Base-by-base conservation (phyloP, 2,329 filamentous ascomycete species). In the Colletotrichum tropicale region DNA sequence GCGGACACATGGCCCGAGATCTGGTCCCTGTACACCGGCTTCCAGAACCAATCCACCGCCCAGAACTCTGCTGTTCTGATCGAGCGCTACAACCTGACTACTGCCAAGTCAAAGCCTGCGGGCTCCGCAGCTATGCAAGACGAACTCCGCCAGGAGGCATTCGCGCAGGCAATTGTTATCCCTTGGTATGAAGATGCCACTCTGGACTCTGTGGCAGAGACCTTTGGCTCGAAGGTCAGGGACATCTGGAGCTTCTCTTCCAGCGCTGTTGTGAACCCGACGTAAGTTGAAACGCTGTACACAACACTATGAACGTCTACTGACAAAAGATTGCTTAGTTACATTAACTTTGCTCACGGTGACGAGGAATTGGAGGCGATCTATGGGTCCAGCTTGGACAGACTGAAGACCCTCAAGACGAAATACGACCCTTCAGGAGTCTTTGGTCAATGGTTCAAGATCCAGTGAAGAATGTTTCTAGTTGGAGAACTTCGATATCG, bases 131-230 rank as follows among this genome's bases (percentile, higher is more conserved):
- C 81, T 0, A 77, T 85, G 8, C 82, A 83, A 67, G 82, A 85
- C 10, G 81, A 81, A 21, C 80, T 83, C 1, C 79, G 82, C 26
- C 80, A 84, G 55, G 83, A 84, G 62, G 83, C 82, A 5, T 71
- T 76, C 3, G 69, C 73, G 21, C 80, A 87, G 71, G 82, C 82
- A 1, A 80, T 86, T 52, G 81, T 82, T 1, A 83, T 86, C 16
- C 83, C 85, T 0, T 87, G 85, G 85, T 86, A 87, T 61, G 78
- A 78, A 1, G 82, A 85, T 70, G 74, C 80, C 0, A 76, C 77
- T 6, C 77, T 87, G 4, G 85, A 87, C 73, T 67, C 30, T 1
- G 80, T 80, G 52, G 86, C 85, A 1, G 38, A 81, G 43, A 76
- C 38, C 4, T 86, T 86, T 73, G 85, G 83, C 13, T 74, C 71